Evolutionary conservation across 2,329 filamentous ascomycete genomes (phyloP), one percentile per base, ranked within the genome.

Genomic region (Fusarium sambucinum): DNA sequence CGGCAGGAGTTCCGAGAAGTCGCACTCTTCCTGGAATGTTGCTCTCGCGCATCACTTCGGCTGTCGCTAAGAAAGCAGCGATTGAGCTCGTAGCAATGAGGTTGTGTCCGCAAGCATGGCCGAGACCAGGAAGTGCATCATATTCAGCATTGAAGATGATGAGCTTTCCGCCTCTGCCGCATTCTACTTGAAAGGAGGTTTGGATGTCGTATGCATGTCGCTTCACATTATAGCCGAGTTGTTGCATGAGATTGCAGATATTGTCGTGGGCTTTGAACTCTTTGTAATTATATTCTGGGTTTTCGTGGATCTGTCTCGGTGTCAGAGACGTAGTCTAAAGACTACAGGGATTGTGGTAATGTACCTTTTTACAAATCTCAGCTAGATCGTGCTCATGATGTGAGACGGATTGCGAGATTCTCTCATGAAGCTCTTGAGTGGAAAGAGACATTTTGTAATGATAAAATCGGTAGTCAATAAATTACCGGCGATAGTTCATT

Each of bases 1-100:
- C 85, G 4, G 83, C 85, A 0, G 85, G 85, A 1, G 85, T 87
- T 19, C 85, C 85, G 0, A 64, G 53, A 19, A 64, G 61, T 5
- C 61, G 38, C 1, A 64, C 61, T 12, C 61, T 40, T 6, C 59
- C 61, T 2, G 45, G 19, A 1, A 64, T 25, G 0, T 57, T 35
- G 2, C 37, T 14, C 3, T 58, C 37, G 1, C 51, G 53, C 5
- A 75, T 48, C 3, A 55, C 35, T 11, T 72, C 63, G 6, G 70
- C 69, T 4, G 70, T 60, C 1, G 62, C 66, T 0, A 69, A 42
- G 16, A 70, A 70, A 0, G 66, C 66, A 17, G 66, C 54, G 9
- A 70, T 47, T 17, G 66, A 62, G 9, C 66, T 63, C 2, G 66
- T 63, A 3, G 66, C 66, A 13, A 69, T 69, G 10, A 70, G 57